Conservation (phyloP, 768 basidiomycete species). For the Udeniomyces megalosporus region DNA sequence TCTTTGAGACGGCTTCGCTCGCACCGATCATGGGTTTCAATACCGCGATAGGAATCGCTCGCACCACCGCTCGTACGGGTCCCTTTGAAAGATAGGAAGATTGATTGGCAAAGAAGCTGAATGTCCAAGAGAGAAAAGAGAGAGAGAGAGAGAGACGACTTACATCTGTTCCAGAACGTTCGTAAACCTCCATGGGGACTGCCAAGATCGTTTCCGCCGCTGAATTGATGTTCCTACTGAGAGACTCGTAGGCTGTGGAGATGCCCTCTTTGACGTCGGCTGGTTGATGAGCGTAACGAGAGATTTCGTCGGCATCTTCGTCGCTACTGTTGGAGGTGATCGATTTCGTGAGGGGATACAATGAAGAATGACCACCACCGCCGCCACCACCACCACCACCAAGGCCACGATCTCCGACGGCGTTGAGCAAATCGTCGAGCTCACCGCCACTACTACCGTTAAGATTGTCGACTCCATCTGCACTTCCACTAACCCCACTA, state of each 20-base stretch:
- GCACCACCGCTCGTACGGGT: slow-evolving; percentile 78
- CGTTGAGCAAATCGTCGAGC: slow-evolving; percentile 35
- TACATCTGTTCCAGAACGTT: slow-evolving; percentile 80
- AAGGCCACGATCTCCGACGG: slow-evolving; percentile 30
- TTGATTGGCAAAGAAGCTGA: not conserved
- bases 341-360: slow-evolving; percentile 31
- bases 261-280: slow-evolving; percentile 67
- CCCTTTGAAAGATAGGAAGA: slow-evolving; percentile 40
- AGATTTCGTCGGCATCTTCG: slow-evolving; percentile 27
- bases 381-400: slow-evolving; percentile 48
- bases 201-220: slow-evolving; percentile 97
- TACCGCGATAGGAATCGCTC: slow-evolving; percentile 93
- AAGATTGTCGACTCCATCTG: slow-evolving; percentile 17
- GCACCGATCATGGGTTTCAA: slow-evolving; percentile 97
- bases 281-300: slow-evolving; percentile 87
- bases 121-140: not conserved
- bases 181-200: slow-evolving; percentile 98
- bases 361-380: slow-evolving; percentile 26
- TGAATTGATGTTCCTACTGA: slow-evolving; percentile 70
- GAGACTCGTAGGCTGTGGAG: slow-evolving; percentile 74
- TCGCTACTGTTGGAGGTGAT: slow-evolving; percentile 34
- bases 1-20: slow-evolving; percentile 90
- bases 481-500: too few species aligned
- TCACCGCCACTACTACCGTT: slow-evolving; percentile 47
- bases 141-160: slow-evolving; percentile 22